A percentile compares a stretch with the other conserved stretches of the same genome.
phyloP scores from a whole-genome alignment of 768 basidiomycete genomes.

The Podaxis sp. region DNA sequence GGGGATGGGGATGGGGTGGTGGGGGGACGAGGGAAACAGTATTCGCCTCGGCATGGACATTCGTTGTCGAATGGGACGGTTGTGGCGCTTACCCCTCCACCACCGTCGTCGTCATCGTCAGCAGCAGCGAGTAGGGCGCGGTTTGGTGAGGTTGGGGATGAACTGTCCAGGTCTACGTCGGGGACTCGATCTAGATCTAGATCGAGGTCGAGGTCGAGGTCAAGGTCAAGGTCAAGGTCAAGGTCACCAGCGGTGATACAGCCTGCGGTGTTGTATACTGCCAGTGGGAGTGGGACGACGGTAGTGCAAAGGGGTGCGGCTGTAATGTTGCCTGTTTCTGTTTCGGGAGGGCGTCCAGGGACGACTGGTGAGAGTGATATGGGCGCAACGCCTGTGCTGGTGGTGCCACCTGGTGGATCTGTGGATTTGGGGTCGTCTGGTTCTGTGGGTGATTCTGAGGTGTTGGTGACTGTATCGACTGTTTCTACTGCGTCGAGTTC shows the following conservation, averaged over 20 bases:
- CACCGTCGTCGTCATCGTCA: no score
- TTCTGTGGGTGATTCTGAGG: background rate
- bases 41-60: slow-evolving; percentile 36
- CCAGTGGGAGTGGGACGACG: slow-evolving; percentile 4
- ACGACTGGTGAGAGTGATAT: background rate
- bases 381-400: background rate
- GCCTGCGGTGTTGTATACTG: background rate
- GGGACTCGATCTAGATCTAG: slow-evolving; percentile 22
- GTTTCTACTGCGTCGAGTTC: background rate
- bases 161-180: background rate
- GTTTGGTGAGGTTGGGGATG: background rate
- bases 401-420: no score
- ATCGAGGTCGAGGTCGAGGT: no score
- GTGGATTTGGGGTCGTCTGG: no score
- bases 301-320: background rate
- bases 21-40: background rate
- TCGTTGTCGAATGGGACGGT: slow-evolving; percentile 45
- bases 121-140: no score
- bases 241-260: slow-evolving; percentile 35
- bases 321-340: no score
- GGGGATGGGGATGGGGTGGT: background rate
- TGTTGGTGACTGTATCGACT: slow-evolving; percentile 9
- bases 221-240: slow-evolving; percentile 39
- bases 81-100: slow-evolving; percentile 21
- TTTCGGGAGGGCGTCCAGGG: no score